phyloP scores from a whole-genome alignment of 2,329 filamentous ascomycete genomes.

The Diaporthe sp. region DNA sequence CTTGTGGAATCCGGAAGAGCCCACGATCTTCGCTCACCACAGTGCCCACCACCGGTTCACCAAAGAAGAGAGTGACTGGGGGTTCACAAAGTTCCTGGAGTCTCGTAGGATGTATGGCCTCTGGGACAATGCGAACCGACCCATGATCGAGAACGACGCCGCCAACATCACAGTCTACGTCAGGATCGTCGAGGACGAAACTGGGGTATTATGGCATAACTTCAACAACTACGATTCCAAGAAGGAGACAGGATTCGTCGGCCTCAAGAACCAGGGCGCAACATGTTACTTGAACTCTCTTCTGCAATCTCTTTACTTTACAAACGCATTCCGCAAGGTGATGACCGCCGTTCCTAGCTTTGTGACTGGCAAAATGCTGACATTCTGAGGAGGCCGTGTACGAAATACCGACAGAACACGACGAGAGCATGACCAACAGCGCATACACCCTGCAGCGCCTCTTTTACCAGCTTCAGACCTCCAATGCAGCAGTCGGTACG shows the following conservation, averaged over 20 bases:
- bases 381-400: slow-evolving; percentile 80
- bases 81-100: slow-evolving; percentile 96
- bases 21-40: slow-evolving; percentile 85
- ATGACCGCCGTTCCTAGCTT: slow-evolving; percentile 26
- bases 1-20: slow-evolving; percentile 93
- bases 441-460: slow-evolving; percentile 94
- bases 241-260: slow-evolving; percentile 97
- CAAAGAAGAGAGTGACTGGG: slow-evolving; percentile 97
- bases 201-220: slow-evolving; percentile 91
- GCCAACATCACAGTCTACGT: slow-evolving; percentile 89
- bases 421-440: slow-evolving; percentile 86
- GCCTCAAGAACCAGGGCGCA: slow-evolving; percentile 95
- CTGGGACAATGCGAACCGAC: slow-evolving; percentile 79
- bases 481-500: slow-evolving; percentile 85
- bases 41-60: slow-evolving; percentile 96
- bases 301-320: slow-evolving; percentile 87
- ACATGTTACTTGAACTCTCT: slow-evolving; percentile 91
- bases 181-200: slow-evolving; percentile 87
- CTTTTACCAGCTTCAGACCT: slow-evolving; percentile 95
- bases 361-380: slow-evolving; percentile 41
- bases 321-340: slow-evolving; percentile 94
- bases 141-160: slow-evolving; percentile 81
- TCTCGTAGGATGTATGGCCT: slow-evolving; percentile 86
- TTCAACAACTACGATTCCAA: slow-evolving; percentile 98
- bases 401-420: slow-evolving; percentile 92